phyloP scores from a whole-genome alignment of 352 stramenopile genomes.

The Blastocystis sp. region DNA sequence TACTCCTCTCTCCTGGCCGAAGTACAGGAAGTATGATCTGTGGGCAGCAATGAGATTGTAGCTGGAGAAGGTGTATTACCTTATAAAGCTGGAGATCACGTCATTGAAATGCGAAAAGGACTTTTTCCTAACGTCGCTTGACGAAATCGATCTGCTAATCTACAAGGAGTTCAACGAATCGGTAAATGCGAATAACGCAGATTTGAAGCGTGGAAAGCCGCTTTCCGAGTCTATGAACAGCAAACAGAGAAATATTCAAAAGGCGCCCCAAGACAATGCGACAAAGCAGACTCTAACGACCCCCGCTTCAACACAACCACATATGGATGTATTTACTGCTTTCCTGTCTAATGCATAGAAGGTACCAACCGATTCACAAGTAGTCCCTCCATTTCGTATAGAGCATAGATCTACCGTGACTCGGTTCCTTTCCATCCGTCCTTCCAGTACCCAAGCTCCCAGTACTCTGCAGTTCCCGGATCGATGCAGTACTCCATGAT shows the following conservation, averaged over 20 bases:
- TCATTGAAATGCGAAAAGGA: conserved; percentile 61
- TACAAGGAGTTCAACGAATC: background rate
- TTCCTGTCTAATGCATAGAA: background rate
- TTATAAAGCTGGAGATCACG: conserved; percentile 32
- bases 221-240: too few relatives aligned
- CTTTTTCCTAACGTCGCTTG: conserved; percentile 29
- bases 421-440: background rate
- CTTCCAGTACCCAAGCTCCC: background rate
- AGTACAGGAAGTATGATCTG: conserved; percentile 33
- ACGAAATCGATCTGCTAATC: conserved; percentile 58
- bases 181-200: background rate
- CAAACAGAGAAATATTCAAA: too few relatives aligned
- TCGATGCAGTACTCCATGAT: background rate
- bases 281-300: background rate
- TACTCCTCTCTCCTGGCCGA: conserved; percentile 31
- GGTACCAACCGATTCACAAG: background rate
- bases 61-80: conserved; percentile 48
- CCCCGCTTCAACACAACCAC: background rate
- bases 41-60: background rate
- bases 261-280: too few relatives aligned
- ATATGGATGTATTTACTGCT: background rate
- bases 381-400: background rate
- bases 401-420: background rate
- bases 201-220: too few relatives aligned
- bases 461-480: background rate